Percentiles rank a stretch among this genome's conserved stretches.
These are phyloP conservation scores for Heterobasidion irregulare DNA, from an alignment of 1,284 basidiomycete genomes.

Conservation along the genomic window DNA sequence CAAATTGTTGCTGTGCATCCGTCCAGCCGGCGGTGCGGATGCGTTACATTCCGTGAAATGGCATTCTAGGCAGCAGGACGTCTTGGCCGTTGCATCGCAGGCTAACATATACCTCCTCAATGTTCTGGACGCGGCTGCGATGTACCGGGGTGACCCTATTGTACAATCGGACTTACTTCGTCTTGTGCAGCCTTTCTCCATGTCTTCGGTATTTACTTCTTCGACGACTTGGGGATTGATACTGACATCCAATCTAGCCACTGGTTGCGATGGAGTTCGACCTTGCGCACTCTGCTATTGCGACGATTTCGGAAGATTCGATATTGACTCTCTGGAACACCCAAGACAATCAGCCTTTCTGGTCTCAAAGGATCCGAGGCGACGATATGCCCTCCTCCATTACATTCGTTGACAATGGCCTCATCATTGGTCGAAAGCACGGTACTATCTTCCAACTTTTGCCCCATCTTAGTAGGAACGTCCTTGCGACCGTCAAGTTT, in stretches of 20 bases:
- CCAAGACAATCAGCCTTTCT: constrained; percentile 64
- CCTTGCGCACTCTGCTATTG: constrained; percentile 59
- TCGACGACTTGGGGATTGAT: not conserved
- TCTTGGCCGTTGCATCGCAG: constrained; percentile 71
- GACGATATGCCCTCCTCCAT: constrained; percentile 73
- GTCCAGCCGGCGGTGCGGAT: constrained; percentile 47
- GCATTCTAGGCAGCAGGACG: constrained; percentile 70
- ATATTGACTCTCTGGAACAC: constrained; percentile 73
- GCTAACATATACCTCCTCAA: constrained; percentile 67
- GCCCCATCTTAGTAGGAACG: constrained; percentile 55
- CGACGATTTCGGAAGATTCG: constrained; percentile 73
- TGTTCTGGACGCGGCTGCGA: constrained; percentile 47
- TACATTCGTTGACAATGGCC: constrained; percentile 71
- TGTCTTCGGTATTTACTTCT: constrained; percentile 52
- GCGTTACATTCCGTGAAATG: constrained; percentile 73
- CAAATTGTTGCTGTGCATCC: constrained; percentile 59
- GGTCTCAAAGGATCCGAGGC: constrained; percentile 63
- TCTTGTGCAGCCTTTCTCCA: constrained; percentile 55
- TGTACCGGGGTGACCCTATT: constrained; percentile 53
- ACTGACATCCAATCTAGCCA: constrained; percentile 33
- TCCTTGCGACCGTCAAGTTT: constrained; percentile 74
- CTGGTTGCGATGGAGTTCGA: constrained; percentile 79
- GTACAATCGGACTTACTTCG: constrained; percentile 57
- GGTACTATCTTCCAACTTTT: constrained; percentile 75
- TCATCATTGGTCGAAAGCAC: constrained; percentile 72